phyloP scores from a whole-genome alignment of 371 early-diverging fungal genomes.

The Mortierella sp. region DNA sequence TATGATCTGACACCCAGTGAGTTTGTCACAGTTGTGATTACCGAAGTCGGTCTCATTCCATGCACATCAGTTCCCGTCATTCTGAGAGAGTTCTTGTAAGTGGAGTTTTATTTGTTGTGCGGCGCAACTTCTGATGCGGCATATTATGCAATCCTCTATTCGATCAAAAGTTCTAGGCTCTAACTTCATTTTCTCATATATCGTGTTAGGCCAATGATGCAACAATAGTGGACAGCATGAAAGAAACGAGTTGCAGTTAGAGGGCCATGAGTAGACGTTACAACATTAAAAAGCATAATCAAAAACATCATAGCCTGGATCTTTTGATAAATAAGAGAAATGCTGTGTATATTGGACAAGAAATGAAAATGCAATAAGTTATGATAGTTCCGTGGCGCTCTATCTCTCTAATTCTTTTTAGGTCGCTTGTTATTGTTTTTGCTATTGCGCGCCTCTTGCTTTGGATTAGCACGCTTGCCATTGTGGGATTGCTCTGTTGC shows the following conservation, averaged over 20 bases:
- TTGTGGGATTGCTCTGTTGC: conserved; percentile 55
- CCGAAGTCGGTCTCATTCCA: conserved; percentile 96
- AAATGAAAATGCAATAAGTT: conserved; percentile 14
- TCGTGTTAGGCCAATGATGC: conserved; percentile 42
- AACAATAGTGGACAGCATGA: conserved; percentile 36
- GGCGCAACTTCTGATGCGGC: background rate
- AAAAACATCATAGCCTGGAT: background rate
- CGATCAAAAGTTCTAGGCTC: background rate
- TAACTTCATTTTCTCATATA: background rate
- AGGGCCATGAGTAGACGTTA: background rate
- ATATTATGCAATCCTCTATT: background rate
- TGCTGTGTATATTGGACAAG: conserved; percentile 10
- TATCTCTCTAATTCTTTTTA: conserved; percentile 22
- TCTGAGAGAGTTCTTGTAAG: conserved; percentile 59
- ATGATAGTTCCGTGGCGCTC: background rate
- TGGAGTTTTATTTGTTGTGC: background rate
- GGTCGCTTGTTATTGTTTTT: conserved; percentile 30
- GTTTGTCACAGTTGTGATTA: conserved; percentile 91
- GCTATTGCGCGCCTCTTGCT: conserved; percentile 15
- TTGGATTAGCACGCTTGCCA: conserved; percentile 48
- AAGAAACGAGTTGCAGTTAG: background rate
- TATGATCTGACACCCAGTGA: conserved; percentile 97
- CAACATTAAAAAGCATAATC: background rate
- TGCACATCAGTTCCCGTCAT: conserved; percentile 92
- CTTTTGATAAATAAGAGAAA: background rate